Evolutionary conservation across 1,284 basidiomycete genomes (phyloP), one percentile per base, ranked within the genome.

Genomic region (Flammula alnicola): DNA sequence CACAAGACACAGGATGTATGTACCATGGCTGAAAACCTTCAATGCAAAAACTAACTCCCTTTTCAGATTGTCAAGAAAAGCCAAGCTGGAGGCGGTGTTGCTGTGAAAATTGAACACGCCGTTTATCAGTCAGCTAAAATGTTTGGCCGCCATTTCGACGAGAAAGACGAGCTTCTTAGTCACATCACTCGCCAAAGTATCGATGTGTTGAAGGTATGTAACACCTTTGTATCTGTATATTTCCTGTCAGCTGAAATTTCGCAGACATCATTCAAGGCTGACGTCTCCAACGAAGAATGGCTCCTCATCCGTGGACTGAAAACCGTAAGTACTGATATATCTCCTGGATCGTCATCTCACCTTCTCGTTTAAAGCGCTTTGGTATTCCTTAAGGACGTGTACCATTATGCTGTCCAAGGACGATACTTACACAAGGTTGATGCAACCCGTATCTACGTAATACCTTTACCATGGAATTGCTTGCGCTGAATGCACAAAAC

Each of bases 51-150:
- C n/a, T n/a, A n/a, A n/a, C n/a, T n/a, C n/a, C n/a, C n/a, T 31
- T 16, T 26, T 51, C 67, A 95, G 79, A 78, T 96, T 20, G 84
- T 99, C 60, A 97, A 96, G 76, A 94, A 93, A 71, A 81, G 86
- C 12, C 94, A 98, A 68, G 88, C 93, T 20, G 96, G 95, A 64
- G 96, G 83, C 52, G 96, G 96, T 69, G 96, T 98, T 14, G 97
- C 97, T 0, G 93, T 99, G 66, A 98, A 98, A 80, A 98, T 99
- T 57, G 97, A 99, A 69, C 91, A 97, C 65, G 95, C 95, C 1
- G 88, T 95, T 4, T 95, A 99, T 72, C 93, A 98, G 72, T 91
- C 91, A 30, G 87, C 95, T 11, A 96, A 95, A 74, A 91, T 94
- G 81, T 97, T 90, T 64, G 94, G 94, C 5, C 83, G 91, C 50